Percentiles rank a stretch among this genome's conserved stretches.
These are phyloP conservation scores for Vitis hybrid DNA, from an alignment of 177 flowering plant genomes.

Conservation along the genomic window DNA sequence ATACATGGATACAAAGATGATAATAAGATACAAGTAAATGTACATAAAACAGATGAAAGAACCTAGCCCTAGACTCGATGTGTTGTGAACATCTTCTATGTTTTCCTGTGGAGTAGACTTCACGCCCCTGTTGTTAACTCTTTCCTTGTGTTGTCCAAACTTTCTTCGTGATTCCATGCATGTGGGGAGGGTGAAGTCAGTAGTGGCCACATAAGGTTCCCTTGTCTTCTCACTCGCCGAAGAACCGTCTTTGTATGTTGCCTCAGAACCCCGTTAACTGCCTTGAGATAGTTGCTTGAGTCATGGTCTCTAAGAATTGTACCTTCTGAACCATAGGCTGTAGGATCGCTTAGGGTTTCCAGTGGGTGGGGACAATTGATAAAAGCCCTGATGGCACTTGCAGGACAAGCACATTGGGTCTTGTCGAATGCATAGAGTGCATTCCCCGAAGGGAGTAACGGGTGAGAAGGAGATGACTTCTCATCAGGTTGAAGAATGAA, in stretches of 20 bases:
- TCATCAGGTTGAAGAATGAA: slow-evolving; percentile 90
- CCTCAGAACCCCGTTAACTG: slow-evolving; percentile 58
- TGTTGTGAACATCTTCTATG: too few relatives aligned
- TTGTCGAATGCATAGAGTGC: slow-evolving; percentile 61
- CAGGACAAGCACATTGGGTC: slow-evolving; percentile 22
- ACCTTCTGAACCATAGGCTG: slow-evolving; percentile 95
- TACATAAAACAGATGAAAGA: too few relatives aligned
- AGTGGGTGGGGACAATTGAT: slow-evolving; percentile 79
- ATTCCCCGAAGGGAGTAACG: slow-evolving; percentile 74
- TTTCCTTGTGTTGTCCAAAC: slow-evolving; percentile 26
- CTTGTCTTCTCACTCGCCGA: slow-evolving; percentile 32
- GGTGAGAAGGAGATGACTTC: slow-evolving; percentile 75
- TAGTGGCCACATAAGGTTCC: slow-evolving; percentile 57
- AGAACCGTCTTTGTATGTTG: slow-evolving; percentile 41
- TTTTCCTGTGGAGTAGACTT: slow-evolving; percentile 1
- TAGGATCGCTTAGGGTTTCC: slow-evolving; percentile 76
- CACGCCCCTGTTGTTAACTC: slow-evolving; percentile 44
- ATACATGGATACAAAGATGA: too few relatives aligned
- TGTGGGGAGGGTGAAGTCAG: slow-evolving; percentile 47
- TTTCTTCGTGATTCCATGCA: slow-evolving; percentile 40
- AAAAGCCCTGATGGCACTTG: slow-evolving; percentile 48
- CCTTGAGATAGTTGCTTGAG: slow-evolving; percentile 81
- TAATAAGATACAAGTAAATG: too few relatives aligned
- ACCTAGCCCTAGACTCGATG: too few relatives aligned
- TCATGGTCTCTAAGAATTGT: slow-evolving; percentile 88